Evolutionary conservation across 768 basidiomycete species (phyloP).

Genomic region (Boletus reticulatus): DNA sequence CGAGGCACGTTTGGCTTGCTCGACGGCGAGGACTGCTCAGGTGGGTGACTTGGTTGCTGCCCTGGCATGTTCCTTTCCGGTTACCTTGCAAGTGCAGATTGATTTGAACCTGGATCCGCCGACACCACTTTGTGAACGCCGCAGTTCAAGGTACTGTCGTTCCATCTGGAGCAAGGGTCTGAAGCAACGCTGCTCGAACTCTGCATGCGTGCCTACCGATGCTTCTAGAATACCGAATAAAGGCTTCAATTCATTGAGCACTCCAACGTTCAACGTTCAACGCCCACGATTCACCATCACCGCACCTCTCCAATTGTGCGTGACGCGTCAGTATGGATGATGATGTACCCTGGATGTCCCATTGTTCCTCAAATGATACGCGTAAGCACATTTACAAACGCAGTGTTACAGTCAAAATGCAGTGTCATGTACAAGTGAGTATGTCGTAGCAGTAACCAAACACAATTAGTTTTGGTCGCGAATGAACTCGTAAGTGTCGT

Average conservation of each 20-base stretch:
- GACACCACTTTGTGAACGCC: too few relatives aligned
- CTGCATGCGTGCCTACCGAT: too few relatives aligned
- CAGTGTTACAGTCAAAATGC: constrained; percentile 25
- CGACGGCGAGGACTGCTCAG: neutral
- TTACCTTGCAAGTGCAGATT: too few relatives aligned
- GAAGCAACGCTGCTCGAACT: too few relatives aligned
- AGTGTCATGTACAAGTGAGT: constrained; percentile 23
- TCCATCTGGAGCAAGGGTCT: too few relatives aligned
- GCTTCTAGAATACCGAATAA: neutral
- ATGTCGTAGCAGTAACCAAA: constrained; percentile 7
- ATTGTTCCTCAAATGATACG: constrained; percentile 12
- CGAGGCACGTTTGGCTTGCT: neutral
- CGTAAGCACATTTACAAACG: neutral
- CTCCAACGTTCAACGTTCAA: neutral
- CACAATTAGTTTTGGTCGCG: constrained; percentile 8
- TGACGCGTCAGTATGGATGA: neutral
- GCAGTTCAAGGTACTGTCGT: too few relatives aligned
- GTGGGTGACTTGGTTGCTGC: too few relatives aligned
- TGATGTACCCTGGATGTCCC: neutral
- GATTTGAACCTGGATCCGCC: too few relatives aligned
- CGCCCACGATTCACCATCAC: constrained; percentile 2
- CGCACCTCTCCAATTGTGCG: too few relatives aligned
- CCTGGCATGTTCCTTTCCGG: neutral
- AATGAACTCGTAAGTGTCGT: constrained; percentile 14
- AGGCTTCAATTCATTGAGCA: neutral